Evolutionary conservation across 306 rosid species (phyloP).

Genomic region (Cicer arietinum): DNA sequence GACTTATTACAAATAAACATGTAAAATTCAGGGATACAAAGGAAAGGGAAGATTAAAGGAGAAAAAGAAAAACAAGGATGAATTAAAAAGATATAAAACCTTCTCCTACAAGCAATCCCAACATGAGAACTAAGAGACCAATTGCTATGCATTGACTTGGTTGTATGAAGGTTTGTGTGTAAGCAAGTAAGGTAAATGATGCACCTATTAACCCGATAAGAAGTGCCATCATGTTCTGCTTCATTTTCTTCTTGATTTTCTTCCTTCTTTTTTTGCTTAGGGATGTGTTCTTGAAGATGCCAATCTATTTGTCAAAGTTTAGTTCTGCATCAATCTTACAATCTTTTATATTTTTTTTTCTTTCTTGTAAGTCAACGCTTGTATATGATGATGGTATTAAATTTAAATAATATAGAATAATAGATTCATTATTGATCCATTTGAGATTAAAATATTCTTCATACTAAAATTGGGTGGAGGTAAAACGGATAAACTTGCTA

Average conservation of each 20-base stretch:
- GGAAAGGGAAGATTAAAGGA: slow-evolving; percentile 8
- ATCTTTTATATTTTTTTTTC: neutral
- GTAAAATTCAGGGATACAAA: neutral
- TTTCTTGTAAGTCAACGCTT: slow-evolving; percentile 47
- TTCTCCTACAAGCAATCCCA: slow-evolving; percentile 76
- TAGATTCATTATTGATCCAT: slow-evolving; percentile 37
- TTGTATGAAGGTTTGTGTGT: slow-evolving; percentile 66
- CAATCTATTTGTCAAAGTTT: neutral
- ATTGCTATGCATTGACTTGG: slow-evolving; percentile 64
- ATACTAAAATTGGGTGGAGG: neutral
- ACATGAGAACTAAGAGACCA: slow-evolving; percentile 76
- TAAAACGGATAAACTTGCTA: no score
- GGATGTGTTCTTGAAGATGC: slow-evolving; percentile 23
- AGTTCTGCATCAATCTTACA: slow-evolving; percentile 4
- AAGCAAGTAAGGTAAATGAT: slow-evolving; percentile 64
- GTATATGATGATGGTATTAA: neutral
- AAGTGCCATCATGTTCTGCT: slow-evolving; percentile 56
- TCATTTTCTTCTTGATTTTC: slow-evolving; percentile 47
- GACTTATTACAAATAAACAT: neutral
- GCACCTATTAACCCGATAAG: slow-evolving; percentile 81
- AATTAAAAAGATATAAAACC: slow-evolving; percentile 67
- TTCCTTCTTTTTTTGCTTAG: neutral
- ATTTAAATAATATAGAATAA: slow-evolving; percentile 3
- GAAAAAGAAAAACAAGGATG: neutral
- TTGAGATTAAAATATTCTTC: slow-evolving; percentile 2